These are phyloP conservation scores for Clarireedia hainanense DNA, from an alignment of 2,329 filamentous ascomycete species.

Conservation along the genomic window DNA sequence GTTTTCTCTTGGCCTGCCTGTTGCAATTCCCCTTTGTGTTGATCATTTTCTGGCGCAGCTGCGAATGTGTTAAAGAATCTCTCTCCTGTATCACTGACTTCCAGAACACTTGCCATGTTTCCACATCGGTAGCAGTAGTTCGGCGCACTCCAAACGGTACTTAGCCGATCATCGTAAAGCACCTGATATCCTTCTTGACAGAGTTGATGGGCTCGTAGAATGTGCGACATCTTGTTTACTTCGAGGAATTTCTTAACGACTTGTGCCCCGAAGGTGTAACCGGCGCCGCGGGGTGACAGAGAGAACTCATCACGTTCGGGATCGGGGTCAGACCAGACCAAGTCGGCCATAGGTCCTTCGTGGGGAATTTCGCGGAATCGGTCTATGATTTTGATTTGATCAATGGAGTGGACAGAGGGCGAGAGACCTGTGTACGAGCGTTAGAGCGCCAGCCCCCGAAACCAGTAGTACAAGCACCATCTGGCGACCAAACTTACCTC, in stretches of 20 bases:
- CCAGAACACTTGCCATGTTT: conserved; percentile 93
- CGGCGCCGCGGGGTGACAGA: conserved; percentile 83
- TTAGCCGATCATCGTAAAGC: conserved; percentile 87
- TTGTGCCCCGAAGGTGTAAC: conserved; percentile 95
- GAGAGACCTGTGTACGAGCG: conserved; percentile 53
- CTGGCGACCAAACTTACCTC: conserved; percentile 45
- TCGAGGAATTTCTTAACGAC: conserved; percentile 97
- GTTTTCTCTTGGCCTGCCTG: conserved; percentile 66
- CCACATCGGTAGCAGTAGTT: conserved; percentile 82
- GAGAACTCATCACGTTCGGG: conserved; percentile 97
- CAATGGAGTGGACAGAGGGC: conserved; percentile 91
- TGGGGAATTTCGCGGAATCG: conserved; percentile 97
- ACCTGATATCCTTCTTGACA: conserved; percentile 98
- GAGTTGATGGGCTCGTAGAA: conserved; percentile 93
- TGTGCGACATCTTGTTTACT: conserved; percentile 96
- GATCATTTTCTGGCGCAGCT: conserved; percentile 90
- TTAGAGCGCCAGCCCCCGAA: neutral
- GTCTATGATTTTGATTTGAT: conserved; percentile 99
- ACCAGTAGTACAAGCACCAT: conserved; percentile 13
- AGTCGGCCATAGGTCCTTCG: conserved; percentile 97
- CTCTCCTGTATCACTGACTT: conserved; percentile 89
- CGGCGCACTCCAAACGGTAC: conserved; percentile 96
- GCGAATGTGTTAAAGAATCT: conserved; percentile 97
- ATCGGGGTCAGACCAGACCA: conserved; percentile 97
- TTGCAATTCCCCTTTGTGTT: conserved; percentile 81